Percentiles rank a stretch among this genome's conserved stretches.
These are phyloP conservation scores for Byssothecium circinans DNA, from an alignment of 2,329 filamentous ascomycete species.

Conservation along the genomic window DNA sequence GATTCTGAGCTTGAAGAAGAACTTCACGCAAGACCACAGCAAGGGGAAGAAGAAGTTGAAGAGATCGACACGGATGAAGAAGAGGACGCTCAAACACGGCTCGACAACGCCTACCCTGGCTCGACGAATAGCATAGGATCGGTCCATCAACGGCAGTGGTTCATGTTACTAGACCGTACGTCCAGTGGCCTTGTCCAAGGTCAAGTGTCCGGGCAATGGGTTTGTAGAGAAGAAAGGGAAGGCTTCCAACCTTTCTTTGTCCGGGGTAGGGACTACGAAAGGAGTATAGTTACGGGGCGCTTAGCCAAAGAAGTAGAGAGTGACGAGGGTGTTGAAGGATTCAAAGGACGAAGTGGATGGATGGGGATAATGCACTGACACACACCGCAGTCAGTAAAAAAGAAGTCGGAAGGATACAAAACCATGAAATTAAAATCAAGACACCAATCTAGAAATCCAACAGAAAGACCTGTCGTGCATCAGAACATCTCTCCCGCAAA, in stretches of 20 bases:
- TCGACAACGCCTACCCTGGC: constrained; percentile 50
- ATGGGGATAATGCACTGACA: constrained; percentile 52
- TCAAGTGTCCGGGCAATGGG: constrained; percentile 13
- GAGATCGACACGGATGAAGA: constrained; percentile 49
- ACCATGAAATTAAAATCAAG: background rate
- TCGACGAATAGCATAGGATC: constrained; percentile 67
- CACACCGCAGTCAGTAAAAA: background rate
- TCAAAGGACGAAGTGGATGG: constrained; percentile 64
- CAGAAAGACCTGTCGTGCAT: no score
- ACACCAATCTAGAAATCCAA: background rate
- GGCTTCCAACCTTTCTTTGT: constrained; percentile 64
- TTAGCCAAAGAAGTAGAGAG: constrained; percentile 60
- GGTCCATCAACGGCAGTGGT: constrained; percentile 69
- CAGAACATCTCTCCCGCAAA: no score
- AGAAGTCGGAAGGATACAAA: background rate
- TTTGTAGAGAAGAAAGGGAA: constrained; percentile 24
- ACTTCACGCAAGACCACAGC: background rate
- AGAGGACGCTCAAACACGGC: constrained; percentile 49
- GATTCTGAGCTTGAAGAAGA: no score
- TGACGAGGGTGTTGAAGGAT: constrained; percentile 63
- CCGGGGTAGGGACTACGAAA: constrained; percentile 61
- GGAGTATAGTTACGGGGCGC: constrained; percentile 68
- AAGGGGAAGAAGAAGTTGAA: constrained; percentile 21
- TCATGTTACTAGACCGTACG: constrained; percentile 61
- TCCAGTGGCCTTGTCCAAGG: constrained; percentile 59